Percentiles rank a stretch among this genome's conserved stretches.
These are phyloP conservation scores for Cladorrhinum sp. DNA, from an alignment of 2,329 filamentous ascomycete species.

Conservation along the genomic window DNA sequence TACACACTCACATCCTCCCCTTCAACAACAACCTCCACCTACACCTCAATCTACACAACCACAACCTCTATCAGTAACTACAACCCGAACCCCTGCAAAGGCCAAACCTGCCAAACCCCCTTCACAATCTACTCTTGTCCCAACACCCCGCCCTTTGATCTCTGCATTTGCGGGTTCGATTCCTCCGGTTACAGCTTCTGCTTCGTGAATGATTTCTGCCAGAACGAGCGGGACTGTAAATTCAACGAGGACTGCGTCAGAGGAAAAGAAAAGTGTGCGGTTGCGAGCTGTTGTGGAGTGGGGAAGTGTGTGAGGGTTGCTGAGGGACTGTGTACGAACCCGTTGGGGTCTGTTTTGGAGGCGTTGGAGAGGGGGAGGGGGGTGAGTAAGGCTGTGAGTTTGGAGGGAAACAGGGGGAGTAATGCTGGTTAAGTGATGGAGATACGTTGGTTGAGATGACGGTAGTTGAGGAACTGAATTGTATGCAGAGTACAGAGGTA, in stretches of 20 bases:
- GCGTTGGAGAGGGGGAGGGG: slow-evolving; percentile 3
- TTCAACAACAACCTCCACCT: background rate
- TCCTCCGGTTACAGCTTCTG: slow-evolving; percentile 17
- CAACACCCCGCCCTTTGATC: slow-evolving; percentile 9
- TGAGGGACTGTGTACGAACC: background rate
- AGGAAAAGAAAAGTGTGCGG: slow-evolving; percentile 6
- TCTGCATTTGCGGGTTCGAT: slow-evolving; percentile 21
- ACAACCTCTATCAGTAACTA: slow-evolving; percentile 4
- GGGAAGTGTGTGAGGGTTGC: slow-evolving; percentile 14
- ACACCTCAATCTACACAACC: slow-evolving; percentile 1
- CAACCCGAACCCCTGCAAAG: slow-evolving; percentile 6
- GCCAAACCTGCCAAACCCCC: slow-evolving; percentile 13
- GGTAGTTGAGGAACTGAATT: too few relatives aligned
- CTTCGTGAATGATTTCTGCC: slow-evolving; percentile 19
- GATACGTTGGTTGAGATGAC: too few relatives aligned
- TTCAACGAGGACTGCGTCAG: slow-evolving; percentile 7
- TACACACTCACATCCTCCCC: background rate
- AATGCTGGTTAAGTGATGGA: too few relatives aligned
- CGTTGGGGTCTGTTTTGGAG: background rate
- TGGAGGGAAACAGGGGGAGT: too few relatives aligned
- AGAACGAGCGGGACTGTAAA: slow-evolving; percentile 10
- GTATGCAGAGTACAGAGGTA: too few relatives aligned
- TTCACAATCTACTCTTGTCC: slow-evolving; percentile 17
- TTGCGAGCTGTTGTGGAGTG: slow-evolving; percentile 15
- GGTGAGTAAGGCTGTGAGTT: background rate